phyloP scores from a whole-genome alignment of 495 filamentous ascomycete species.

The Aspergillus taichungensis region DNA sequence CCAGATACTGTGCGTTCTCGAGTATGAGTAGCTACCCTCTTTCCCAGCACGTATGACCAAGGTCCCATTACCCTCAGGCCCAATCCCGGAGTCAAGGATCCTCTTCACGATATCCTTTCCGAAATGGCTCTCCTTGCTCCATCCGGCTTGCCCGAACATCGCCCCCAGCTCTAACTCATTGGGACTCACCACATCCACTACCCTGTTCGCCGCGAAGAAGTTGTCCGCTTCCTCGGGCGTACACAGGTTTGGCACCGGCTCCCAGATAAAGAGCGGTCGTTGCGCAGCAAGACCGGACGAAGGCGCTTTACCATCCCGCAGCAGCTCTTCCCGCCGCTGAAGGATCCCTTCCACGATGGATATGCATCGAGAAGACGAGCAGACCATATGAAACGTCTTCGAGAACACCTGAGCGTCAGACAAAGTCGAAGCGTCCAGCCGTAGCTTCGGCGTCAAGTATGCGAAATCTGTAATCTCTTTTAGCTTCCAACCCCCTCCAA shows the following conservation, averaged over 20 bases:
- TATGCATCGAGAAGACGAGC: conserved; percentile 68
- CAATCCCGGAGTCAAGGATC: conserved; percentile 48
- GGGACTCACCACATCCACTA: conserved; percentile 79
- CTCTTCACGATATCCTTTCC: conserved; percentile 44
- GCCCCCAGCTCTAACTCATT: conserved; percentile 79
- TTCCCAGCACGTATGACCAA: conserved; percentile 50
- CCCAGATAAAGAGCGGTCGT: conserved; percentile 80
- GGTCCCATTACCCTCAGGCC: conserved; percentile 32
- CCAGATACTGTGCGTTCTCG: conserved; percentile 26
- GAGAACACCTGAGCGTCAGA: conserved; percentile 53
- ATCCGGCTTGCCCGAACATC: conserved; percentile 61
- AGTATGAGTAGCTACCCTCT: conserved; percentile 48
- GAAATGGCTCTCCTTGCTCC: conserved; percentile 35
- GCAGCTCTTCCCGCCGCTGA: conserved; percentile 31
- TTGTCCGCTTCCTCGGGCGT: conserved; percentile 63
- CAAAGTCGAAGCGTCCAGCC: conserved; percentile 56
- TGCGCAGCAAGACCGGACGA: conserved; percentile 14
- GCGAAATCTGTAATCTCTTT: conserved; percentile 58
- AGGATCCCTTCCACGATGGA: conserved; percentile 58
- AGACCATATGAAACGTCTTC: conserved; percentile 80
- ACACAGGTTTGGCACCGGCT: conserved; percentile 87
- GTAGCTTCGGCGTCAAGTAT: conserved; percentile 80
- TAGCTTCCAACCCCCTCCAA: conserved; percentile 9
- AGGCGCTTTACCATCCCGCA: conserved; percentile 16
- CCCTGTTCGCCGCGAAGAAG: conserved; percentile 58